Conservation (phyloP, 768 basidiomycete genomes). For the Amanita thiersii region DNA sequence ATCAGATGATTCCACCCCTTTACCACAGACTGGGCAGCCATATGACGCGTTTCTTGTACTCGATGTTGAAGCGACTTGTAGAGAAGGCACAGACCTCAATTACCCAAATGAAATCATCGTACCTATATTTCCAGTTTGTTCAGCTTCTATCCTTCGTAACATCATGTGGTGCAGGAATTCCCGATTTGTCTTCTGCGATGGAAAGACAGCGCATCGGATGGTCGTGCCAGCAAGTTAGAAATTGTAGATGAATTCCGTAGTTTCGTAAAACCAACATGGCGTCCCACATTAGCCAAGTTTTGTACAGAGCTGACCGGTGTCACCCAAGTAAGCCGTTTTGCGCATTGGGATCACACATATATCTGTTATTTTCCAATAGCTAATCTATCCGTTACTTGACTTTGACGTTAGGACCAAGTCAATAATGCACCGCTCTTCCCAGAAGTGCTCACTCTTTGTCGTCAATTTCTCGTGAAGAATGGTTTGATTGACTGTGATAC, state of each 20-base stretch:
- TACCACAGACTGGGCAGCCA: conserved; percentile 26
- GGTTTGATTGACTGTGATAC: conserved; percentile 56
- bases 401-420: conserved; percentile 57
- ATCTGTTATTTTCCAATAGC: neutral
- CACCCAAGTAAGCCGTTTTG: conserved; percentile 58
- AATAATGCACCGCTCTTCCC: conserved; percentile 72
- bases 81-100: conserved; percentile 57
- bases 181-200: conserved; percentile 86
- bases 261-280: conserved; percentile 86
- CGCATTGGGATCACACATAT: neutral
- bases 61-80: conserved; percentile 86
- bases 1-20: neutral
- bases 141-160: conserved; percentile 1
- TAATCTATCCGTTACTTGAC: neutral
- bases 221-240: conserved; percentile 49
- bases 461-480: conserved; percentile 61
- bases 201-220: conserved; percentile 51
- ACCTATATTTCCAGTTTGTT: conserved; percentile 28
- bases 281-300: conserved; percentile 71
- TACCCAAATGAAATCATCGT: conserved; percentile 97
- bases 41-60: conserved; percentile 81
- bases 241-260: conserved; percentile 78
- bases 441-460: conserved; percentile 54
- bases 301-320: conserved; percentile 89
- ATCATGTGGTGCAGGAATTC: conserved; percentile 65